Percentiles rank a stretch among this genome's conserved stretches.
These are phyloP conservation scores for Hypoxylon fuscum DNA, from an alignment of 495 filamentous ascomycete genomes.

Conservation along the genomic window DNA sequence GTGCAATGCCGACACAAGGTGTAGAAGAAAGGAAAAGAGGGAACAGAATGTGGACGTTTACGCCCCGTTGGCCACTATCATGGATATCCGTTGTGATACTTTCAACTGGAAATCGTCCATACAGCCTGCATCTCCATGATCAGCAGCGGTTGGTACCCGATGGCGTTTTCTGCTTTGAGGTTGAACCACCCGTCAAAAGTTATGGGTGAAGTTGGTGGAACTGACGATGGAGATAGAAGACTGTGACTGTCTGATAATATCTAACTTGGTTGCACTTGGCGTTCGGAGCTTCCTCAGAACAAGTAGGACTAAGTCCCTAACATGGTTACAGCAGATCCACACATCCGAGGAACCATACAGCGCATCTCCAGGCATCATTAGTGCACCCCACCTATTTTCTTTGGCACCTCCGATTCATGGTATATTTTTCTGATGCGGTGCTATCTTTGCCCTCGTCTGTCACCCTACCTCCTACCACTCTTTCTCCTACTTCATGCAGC, in stretches of 20 bases:
- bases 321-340: constrained; percentile 38
- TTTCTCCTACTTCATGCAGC: constrained; percentile 20
- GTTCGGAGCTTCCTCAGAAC: constrained; percentile 12
- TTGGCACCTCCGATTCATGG: constrained; percentile 33
- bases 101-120: not conserved
- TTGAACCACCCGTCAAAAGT: constrained; percentile 18
- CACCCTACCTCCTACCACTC: constrained; percentile 21
- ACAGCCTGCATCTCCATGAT: not conserved
- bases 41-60: not conserved
- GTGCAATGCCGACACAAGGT: constrained; percentile 14
- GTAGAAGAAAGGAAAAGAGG: constrained; percentile 17
- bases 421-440: constrained; percentile 41
- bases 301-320: constrained; percentile 2
- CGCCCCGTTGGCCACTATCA: not conserved
- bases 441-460: constrained; percentile 23
- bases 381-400: constrained; percentile 13
- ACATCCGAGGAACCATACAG: constrained; percentile 12
- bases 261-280: not conserved
- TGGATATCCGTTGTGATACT: not conserved
- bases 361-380: constrained; percentile 9
- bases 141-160: constrained; percentile 14
- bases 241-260: not conserved
- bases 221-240: constrained; percentile 10
- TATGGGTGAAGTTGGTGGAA: constrained; percentile 25
- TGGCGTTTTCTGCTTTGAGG: not conserved